Evolutionary conservation across 2,329 filamentous ascomycete species (phyloP), one percentile per base, ranked within the genome.

Genomic region (Ophidiomyces ophidiicola): DNA sequence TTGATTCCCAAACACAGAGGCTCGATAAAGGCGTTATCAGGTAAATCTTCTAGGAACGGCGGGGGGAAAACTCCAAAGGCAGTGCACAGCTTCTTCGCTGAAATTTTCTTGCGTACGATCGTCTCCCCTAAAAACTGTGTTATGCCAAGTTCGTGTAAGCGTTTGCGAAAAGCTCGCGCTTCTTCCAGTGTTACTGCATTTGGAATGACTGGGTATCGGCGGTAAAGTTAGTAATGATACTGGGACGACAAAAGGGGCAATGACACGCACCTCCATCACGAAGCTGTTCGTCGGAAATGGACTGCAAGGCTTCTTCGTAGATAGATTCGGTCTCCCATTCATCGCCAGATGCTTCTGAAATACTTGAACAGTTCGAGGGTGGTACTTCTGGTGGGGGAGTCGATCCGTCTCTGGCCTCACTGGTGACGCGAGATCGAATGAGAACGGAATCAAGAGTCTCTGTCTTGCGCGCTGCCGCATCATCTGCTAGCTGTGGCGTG

Each of bases 61-160:
- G 84, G 83, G 30, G 82, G 76, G 26, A 73, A 68, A 50, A 94
- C 75, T 44, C 78, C 79, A 66, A 94, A 94, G 10, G 85, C 87
- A 6, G 83, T 86, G 55, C 88, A 77, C 20, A 94, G 69, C 61
- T 84, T 88, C 62, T 81, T 85, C 39, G 82, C 82, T 14, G 80
- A 78, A 56, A 90, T 78, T 36, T 68, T 69, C 21, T 78, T 76
- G 38, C 70, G 70, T 46, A 77, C 74, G 36, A 92, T 68, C 21
- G 80, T 86, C 49, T 78, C 71, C 50, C 76, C 68, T 53, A 83
- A 76, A 58, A 94, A 93, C 44, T 79, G 71, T 44, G 76, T 72
- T 15, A 82, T 81, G n/a, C 87, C 87, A 45, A 86, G 68, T 37
- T 76, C 69, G 54, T 81, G 81, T 43, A 94, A 69, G 46, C 81